A percentile compares a stretch with the other conserved stretches of the same genome.
phyloP scores from a whole-genome alignment of 2,329 filamentous ascomycete genomes.

The Sordariomycetes sp. region DNA sequence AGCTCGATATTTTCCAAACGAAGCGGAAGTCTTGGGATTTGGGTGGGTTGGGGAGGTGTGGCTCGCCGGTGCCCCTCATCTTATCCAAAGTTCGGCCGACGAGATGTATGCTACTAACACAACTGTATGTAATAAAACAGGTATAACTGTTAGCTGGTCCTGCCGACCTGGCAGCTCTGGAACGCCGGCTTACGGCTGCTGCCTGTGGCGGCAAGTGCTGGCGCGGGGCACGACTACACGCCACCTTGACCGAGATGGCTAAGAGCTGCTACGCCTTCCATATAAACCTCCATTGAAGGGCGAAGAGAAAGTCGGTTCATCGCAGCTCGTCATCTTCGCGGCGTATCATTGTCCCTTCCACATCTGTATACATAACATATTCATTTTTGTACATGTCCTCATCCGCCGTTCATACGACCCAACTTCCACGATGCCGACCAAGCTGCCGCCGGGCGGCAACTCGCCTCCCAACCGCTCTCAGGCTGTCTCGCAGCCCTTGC shows the following conservation, averaged over 20 bases:
- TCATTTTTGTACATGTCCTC: too few species aligned
- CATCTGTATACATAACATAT: too few species aligned
- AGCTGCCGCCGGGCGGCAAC: constrained; percentile 12
- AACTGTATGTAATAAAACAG: background rate
- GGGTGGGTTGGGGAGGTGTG: background rate
- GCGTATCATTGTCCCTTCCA: too few species aligned
- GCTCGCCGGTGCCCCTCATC: background rate
- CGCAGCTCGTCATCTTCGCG: too few species aligned
- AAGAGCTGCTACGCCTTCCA: too few species aligned
- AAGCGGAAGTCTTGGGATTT: background rate
- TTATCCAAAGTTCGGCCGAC: background rate
- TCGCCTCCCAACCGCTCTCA: constrained; percentile 26
- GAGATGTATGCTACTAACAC: background rate
- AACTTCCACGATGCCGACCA: background rate
- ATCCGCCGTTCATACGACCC: background rate
- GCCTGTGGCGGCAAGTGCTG: background rate
- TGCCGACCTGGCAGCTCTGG: background rate
- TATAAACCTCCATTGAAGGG: too few species aligned
- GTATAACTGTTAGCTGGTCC: background rate
- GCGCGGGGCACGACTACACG: background rate
- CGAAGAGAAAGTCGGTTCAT: too few species aligned
- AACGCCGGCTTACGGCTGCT: background rate
- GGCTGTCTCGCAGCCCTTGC: constrained; percentile 30
- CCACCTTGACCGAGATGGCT: background rate
- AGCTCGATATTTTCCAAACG: background rate